These are phyloP conservation scores for Leishmania arabica DNA, from an alignment of 208 protist genomes.

Conservation along the genomic window DNA sequence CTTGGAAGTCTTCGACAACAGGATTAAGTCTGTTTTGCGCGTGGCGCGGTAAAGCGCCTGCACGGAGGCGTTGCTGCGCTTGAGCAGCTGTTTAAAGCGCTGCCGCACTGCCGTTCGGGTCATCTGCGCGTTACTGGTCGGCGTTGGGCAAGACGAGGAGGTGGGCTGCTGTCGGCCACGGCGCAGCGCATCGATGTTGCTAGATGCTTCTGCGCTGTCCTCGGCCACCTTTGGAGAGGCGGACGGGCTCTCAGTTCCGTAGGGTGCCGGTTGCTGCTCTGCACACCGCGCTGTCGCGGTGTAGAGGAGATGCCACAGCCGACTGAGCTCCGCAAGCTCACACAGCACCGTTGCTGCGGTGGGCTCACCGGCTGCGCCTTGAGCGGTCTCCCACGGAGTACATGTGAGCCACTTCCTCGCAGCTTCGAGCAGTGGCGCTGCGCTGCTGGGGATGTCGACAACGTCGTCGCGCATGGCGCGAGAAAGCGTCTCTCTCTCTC, in stretches of 20 bases:
- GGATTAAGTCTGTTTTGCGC: not conserved
- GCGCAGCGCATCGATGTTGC: not conserved
- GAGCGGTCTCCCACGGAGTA: constrained; percentile 3
- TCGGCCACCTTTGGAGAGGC: not conserved
- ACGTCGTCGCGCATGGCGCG: constrained; percentile 8
- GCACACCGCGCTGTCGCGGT: not conserved
- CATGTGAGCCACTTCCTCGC: constrained; percentile 7
- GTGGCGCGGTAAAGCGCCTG: constrained; percentile 5
- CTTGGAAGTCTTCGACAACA: not conserved
- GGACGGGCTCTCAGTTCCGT: not conserved
- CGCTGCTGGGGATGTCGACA: not conserved
- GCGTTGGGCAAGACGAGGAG: not conserved
- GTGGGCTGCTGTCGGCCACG: not conserved
- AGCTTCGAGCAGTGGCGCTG: constrained; percentile 5
- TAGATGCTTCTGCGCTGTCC: not conserved
- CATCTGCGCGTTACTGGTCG: not conserved
- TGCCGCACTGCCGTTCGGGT: constrained; percentile 1
- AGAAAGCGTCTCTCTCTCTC: not conserved
- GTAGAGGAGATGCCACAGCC: constrained; percentile 10
- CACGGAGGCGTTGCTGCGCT: not conserved
- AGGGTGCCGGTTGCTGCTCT: not conserved
- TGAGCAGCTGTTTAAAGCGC: not conserved
- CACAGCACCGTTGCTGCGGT: constrained; percentile 20
- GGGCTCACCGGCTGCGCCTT: not conserved
- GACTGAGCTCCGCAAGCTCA: constrained; percentile 22